These are phyloP conservation scores for Beta vulgaris DNA, from an alignment of 148 eudicot genomes.

Conservation along the genomic window DNA sequence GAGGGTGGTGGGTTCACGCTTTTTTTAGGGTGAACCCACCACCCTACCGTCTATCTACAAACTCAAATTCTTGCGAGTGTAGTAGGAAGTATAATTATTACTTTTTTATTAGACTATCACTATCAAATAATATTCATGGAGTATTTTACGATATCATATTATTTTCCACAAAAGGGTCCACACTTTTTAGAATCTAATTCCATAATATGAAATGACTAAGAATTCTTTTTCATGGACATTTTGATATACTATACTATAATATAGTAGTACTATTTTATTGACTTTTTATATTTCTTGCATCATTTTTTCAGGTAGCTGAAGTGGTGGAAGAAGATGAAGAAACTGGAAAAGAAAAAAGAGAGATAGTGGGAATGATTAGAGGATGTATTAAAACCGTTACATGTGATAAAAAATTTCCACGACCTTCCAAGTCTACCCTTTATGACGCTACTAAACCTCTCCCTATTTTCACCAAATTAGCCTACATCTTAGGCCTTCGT, in stretches of 20 bases:
- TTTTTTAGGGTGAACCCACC: not conserved
- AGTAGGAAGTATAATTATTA: no score
- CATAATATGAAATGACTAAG: no score
- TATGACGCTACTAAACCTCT: constrained; percentile 22
- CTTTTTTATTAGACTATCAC: no score
- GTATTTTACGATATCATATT: no score
- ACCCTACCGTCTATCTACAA: not conserved
- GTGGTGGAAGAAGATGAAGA: constrained; percentile 33
- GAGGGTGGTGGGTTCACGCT: not conserved
- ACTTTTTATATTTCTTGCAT: not conserved
- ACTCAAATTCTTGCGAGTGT: no score
- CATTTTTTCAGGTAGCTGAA: constrained; percentile 68
- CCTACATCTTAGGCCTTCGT: constrained; percentile 90
- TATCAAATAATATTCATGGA: no score
- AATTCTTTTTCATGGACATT: not conserved
- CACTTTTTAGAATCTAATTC: not conserved
- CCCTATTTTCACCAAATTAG: constrained; percentile 68
- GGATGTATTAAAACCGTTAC: constrained; percentile 93
- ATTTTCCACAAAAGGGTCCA: not conserved
- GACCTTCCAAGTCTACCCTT: constrained; percentile 26
- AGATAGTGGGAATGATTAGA: constrained; percentile 82
- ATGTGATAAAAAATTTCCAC: constrained; percentile 52
- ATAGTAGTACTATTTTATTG: not conserved
- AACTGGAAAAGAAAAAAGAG: constrained; percentile 34
- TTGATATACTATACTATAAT: not conserved